Percentiles rank a stretch among this genome's conserved stretches.
Conservation (phyloP, 441 rosid species). For the Gossypium schwendimanii region DNA sequence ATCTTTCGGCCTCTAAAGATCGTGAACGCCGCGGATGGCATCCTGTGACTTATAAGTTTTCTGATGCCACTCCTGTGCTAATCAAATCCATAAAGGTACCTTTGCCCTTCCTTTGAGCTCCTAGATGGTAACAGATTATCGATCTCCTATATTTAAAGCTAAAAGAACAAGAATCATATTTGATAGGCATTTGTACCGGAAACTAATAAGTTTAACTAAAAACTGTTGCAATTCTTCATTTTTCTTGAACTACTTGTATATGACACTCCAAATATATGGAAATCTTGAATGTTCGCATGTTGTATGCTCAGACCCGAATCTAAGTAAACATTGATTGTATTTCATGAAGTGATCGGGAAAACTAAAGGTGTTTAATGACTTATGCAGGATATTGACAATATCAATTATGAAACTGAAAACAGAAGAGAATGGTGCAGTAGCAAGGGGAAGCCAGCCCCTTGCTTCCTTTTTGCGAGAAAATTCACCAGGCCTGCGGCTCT, state of each 20-base stretch:
- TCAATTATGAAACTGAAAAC: conserved; percentile 76
- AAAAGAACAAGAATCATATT: neutral
- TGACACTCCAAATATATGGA: neutral
- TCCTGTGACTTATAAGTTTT: conserved; percentile 77
- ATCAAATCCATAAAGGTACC: conserved; percentile 77
- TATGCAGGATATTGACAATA: conserved; percentile 66
- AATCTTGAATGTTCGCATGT: neutral
- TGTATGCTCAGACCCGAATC: neutral
- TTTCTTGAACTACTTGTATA: too few species aligned
- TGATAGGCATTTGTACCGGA: neutral
- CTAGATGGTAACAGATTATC: neutral
- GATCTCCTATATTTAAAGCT: neutral
- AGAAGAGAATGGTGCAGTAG: conserved; percentile 92
- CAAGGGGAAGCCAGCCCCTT: conserved; percentile 69
- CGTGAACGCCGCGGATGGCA: conserved; percentile 98
- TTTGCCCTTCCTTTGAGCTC: neutral
- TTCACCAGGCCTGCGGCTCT: conserved; percentile 89
- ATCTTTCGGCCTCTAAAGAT: conserved; percentile 67
- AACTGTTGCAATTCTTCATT: too few species aligned
- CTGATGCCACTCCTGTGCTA: conserved; percentile 76
- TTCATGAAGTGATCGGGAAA: neutral
- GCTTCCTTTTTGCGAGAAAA: conserved; percentile 94
- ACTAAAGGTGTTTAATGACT: neutral
- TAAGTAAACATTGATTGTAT: neutral
- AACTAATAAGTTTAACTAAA: neutral